phyloP scores from a whole-genome alignment of 305 asterid species.

The Rubia tinctorum region DNA sequence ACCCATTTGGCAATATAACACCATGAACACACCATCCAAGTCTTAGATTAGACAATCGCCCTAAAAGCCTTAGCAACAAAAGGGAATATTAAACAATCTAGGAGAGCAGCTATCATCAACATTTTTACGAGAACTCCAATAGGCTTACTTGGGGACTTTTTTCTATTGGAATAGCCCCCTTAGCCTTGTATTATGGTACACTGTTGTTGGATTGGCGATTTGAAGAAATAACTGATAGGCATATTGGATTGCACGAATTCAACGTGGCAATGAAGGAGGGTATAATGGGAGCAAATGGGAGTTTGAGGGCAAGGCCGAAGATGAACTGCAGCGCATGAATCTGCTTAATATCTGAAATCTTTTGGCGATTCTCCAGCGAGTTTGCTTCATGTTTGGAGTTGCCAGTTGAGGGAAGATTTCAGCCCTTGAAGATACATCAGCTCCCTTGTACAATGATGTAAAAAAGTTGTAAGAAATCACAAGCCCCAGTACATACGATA shows the following conservation, averaged over 20 bases:
- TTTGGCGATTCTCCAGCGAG: constrained; percentile 41
- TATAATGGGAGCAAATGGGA: constrained; percentile 42
- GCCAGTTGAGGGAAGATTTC: background rate
- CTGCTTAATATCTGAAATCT: constrained; percentile 48
- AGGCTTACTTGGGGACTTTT: constrained; percentile 44
- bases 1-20: constrained; percentile 41
- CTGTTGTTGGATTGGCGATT: constrained; percentile 41
- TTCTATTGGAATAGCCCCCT: constrained; percentile 57
- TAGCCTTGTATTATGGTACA: constrained; percentile 54
- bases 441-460: background rate
- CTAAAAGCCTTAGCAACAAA: constrained; percentile 69
- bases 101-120: constrained; percentile 41
- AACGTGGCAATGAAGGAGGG: constrained; percentile 46
- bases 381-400: background rate
- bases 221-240: constrained; percentile 47
- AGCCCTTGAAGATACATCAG: background rate
- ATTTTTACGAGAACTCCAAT: constrained; percentile 38
- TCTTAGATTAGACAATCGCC: constrained; percentile 40
- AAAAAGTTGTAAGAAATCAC: too few relatives aligned
- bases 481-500: too few relatives aligned
- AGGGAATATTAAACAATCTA: constrained; percentile 68
- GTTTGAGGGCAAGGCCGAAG: constrained; percentile 42
- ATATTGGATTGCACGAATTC: constrained; percentile 30
- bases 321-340: constrained; percentile 58
- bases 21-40: constrained; percentile 56